Conservation (phyloP, 441 rosid genomes). For the Erodium trifolium region DNA sequence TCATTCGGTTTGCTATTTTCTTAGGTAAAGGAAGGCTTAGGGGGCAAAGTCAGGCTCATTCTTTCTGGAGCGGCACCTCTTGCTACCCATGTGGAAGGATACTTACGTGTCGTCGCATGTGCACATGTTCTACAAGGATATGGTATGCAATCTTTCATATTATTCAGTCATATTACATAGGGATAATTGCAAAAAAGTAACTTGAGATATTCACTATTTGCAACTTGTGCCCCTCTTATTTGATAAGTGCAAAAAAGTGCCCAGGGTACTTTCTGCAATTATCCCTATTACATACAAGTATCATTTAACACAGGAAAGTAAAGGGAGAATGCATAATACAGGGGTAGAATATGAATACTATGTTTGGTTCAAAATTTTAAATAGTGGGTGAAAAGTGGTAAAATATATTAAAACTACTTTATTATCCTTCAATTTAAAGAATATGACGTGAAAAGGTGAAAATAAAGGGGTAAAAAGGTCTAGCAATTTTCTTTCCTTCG, state of each 20-base stretch:
- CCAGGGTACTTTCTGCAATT: too few relatives aligned
- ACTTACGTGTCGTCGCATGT: slow-evolving; percentile 86
- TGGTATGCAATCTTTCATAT: slow-evolving; percentile 36
- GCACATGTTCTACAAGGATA: slow-evolving; percentile 96
- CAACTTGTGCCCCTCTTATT: too few relatives aligned
- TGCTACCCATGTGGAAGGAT: slow-evolving; percentile 69
- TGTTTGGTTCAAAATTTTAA: too few relatives aligned
- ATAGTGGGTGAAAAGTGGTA: not conserved
- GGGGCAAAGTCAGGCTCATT: slow-evolving; percentile 76
- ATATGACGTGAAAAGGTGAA: too few relatives aligned
- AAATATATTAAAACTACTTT: too few relatives aligned
- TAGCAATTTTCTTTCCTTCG: not conserved
- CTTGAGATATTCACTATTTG: too few relatives aligned
- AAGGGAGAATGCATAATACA: not conserved
- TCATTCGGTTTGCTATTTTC: slow-evolving; percentile 12
- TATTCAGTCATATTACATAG: not conserved
- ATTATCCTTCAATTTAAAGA: too few relatives aligned
- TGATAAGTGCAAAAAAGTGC: too few relatives aligned
- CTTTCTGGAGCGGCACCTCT: slow-evolving; percentile 95
- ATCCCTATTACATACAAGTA: too few relatives aligned
- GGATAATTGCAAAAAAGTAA: too few relatives aligned
- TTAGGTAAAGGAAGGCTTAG: slow-evolving; percentile 84
- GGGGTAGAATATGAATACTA: too few relatives aligned
- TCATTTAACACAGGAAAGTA: not conserved
- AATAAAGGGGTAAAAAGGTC: not conserved